These are phyloP conservation scores for Psilocybe tampanensis DNA, from an alignment of 768 basidiomycete genomes.

Conservation along the genomic window DNA sequence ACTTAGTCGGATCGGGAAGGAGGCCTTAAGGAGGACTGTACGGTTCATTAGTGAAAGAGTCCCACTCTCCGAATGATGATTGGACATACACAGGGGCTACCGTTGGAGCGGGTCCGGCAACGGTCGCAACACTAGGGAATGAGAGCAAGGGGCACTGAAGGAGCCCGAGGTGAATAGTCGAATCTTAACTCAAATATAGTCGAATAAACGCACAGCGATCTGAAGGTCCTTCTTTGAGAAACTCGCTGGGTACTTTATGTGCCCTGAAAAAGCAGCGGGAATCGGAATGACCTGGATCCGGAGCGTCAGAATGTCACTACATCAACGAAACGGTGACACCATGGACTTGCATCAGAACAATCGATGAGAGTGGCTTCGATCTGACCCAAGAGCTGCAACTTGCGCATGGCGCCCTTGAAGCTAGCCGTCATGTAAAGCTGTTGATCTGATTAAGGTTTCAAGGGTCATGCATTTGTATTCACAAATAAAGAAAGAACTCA, in stretches of 20 bases:
- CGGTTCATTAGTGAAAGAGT: too few relatives aligned
- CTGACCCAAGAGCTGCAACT: slow-evolving; percentile 35
- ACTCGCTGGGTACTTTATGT: slow-evolving; percentile 21
- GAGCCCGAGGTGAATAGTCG: neutral
- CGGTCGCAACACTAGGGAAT: slow-evolving; percentile 13
- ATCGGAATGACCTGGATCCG: slow-evolving; percentile 13
- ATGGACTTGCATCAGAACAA: slow-evolving; percentile 32
- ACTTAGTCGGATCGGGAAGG: too few relatives aligned
- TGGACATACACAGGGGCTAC: slow-evolving; percentile 9
- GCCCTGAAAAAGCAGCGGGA: slow-evolving; percentile 6
- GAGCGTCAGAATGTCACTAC: neutral
- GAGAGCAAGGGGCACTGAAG: neutral
- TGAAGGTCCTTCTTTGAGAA: slow-evolving; percentile 17
- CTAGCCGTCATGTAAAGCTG: slow-evolving; percentile 23
- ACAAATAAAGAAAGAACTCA: neutral
- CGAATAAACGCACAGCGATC: neutral
- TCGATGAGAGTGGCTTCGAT: slow-evolving; percentile 28
- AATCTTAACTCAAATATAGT: neutral
- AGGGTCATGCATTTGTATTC: neutral
- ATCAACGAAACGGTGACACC: too few relatives aligned
- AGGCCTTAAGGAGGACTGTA: too few relatives aligned
- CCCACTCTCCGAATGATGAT: too few relatives aligned
- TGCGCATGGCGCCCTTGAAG: slow-evolving; percentile 35
- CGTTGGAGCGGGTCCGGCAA: slow-evolving; percentile 12
- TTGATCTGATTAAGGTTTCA: slow-evolving; percentile 13